Evolutionary conservation across 2,329 filamentous ascomycete genomes (phyloP).

Genomic region (Colletotrichum navitas): DNA sequence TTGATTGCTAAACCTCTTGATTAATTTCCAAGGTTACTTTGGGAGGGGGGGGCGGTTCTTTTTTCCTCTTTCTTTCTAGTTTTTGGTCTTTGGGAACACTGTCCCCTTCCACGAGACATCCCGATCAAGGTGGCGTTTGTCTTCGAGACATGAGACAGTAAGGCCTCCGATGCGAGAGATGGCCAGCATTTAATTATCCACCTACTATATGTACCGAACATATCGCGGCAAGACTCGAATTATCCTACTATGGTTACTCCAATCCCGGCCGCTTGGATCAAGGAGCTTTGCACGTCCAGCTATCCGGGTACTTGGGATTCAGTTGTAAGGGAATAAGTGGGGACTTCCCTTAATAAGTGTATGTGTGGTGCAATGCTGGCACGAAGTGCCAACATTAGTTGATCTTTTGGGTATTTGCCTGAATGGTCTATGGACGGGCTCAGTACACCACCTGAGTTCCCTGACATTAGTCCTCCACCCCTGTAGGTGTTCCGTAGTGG

Average conservation of each 20-base stretch:
- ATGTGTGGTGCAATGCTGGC: too few species aligned
- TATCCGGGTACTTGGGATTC: constrained; percentile 12
- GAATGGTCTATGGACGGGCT: too few species aligned
- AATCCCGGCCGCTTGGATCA: too few species aligned
- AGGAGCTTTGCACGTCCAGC: constrained; percentile 7
- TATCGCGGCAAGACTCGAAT: neutral
- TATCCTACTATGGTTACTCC: neutral
- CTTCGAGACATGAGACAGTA: neutral
- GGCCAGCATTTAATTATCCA: neutral
- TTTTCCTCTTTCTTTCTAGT: neutral
- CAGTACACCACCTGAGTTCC: too few species aligned
- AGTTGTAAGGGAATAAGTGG: too few species aligned
- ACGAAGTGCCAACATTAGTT: too few species aligned
- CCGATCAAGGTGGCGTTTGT: neutral
- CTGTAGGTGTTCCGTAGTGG: constrained; percentile 20
- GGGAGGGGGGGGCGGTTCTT: too few species aligned
- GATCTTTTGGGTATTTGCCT: too few species aligned
- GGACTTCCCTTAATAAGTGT: too few species aligned
- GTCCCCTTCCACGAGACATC: neutral
- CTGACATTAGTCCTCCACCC: too few species aligned
- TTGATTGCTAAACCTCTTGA: neutral
- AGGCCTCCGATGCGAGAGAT: neutral
- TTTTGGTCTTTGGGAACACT: neutral
- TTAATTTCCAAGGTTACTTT: too few species aligned
- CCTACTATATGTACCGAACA: neutral